Evolutionary conservation across 192 early-diverging fungal genomes (phyloP).

Genomic region (Coemansia sp.): DNA sequence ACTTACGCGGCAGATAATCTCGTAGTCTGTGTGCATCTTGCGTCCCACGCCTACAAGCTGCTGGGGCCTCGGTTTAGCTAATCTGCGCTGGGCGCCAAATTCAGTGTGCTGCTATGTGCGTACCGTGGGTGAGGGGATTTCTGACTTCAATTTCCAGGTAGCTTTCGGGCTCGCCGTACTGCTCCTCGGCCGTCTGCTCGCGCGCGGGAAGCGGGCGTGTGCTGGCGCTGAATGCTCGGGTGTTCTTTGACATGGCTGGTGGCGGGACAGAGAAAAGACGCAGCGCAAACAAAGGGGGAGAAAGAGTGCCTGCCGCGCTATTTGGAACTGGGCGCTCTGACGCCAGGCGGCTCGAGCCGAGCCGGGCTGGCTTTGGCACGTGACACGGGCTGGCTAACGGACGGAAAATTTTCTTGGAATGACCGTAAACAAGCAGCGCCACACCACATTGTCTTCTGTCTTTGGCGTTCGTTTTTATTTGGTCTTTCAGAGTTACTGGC

Average conservation of each 20-base stretch:
- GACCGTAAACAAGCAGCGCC: not conserved
- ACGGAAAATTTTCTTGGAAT: not conserved
- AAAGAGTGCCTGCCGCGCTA: too few relatives aligned
- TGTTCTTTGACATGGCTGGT: not conserved
- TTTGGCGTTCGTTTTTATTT: too few relatives aligned
- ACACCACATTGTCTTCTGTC: not conserved
- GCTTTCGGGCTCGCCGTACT: constrained; percentile 92
- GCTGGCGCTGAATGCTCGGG: constrained; percentile 20
- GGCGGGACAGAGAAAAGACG: not conserved
- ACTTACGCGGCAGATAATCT: constrained; percentile 74
- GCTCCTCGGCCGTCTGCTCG: constrained; percentile 38
- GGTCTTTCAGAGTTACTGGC: too few relatives aligned
- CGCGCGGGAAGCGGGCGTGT: constrained; percentile 23
- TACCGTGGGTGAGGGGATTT: constrained; percentile 76
- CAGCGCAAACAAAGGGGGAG: not conserved
- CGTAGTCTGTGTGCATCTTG: constrained; percentile 92
- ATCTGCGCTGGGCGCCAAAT: not conserved
- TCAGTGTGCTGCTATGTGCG: too few relatives aligned
- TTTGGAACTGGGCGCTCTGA: too few relatives aligned
- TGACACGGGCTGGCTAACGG: not conserved
- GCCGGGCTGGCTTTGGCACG: not conserved
- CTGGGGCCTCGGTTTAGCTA: too few relatives aligned
- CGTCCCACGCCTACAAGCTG: constrained; percentile 19
- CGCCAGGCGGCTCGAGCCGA: not conserved
- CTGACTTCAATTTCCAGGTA: constrained; percentile 93